phyloP scores from a whole-genome alignment of 441 rosid genomes.

The Cnidoscolus chayamansa region DNA sequence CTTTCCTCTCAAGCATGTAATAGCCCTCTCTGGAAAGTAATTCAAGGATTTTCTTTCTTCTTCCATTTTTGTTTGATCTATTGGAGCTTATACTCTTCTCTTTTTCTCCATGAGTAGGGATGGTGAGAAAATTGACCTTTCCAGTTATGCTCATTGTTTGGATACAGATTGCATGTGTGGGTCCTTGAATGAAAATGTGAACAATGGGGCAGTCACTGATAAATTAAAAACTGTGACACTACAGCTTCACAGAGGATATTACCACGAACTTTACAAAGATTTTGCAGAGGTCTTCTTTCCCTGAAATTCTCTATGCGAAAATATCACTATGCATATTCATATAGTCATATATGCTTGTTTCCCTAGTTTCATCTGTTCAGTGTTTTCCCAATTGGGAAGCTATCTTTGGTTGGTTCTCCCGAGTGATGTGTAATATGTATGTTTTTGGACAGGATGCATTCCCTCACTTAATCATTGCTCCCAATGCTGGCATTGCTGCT shows the following conservation, averaged over 20 bases:
- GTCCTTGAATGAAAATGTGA: conserved; percentile 31
- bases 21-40: neutral
- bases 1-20: neutral
- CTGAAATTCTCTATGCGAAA: neutral
- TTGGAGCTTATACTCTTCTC: conserved; percentile 15
- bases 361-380: neutral
- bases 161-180: conserved; percentile 63
- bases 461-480: conserved; percentile 73
- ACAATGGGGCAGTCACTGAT: conserved; percentile 10
- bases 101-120: conserved; percentile 43
- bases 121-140: conserved; percentile 50
- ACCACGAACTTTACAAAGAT: conserved; percentile 65
- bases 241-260: conserved; percentile 63
- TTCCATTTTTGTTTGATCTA: neutral
- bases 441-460: conserved; percentile 46
- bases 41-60: neutral
- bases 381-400: neutral
- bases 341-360: neutral
- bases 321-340: neutral
- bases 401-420: conserved; percentile 8
- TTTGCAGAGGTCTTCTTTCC: conserved; percentile 43
- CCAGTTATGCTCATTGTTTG: conserved; percentile 46
- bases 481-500: conserved; percentile 87
- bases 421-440: conserved; percentile 14
- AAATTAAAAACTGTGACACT: conserved; percentile 43